Conservation (phyloP, 2,329 filamentous ascomycete species). For the Neoascochyta sp. region DNA sequence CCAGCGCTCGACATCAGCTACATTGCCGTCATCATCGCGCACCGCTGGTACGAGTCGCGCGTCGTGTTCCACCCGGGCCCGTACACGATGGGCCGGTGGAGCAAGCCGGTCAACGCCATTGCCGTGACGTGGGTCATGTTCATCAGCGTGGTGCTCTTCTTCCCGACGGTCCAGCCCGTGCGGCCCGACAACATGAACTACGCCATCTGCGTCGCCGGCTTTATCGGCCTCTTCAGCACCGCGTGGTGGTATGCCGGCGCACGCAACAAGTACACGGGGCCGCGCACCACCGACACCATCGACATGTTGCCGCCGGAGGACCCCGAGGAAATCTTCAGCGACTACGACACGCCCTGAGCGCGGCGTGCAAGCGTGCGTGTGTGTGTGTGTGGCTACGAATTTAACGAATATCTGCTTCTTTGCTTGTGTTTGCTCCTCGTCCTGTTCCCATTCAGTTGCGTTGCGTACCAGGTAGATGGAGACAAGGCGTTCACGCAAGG, state of each 20-base stretch:
- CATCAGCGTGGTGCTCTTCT: slow-evolving; percentile 59
- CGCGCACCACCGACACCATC: slow-evolving; percentile 54
- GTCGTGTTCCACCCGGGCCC: slow-evolving; percentile 56
- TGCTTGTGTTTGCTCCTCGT: too few relatives aligned
- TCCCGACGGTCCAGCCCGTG: slow-evolving; percentile 45
- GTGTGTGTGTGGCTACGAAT: too few relatives aligned
- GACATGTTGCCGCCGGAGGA: slow-evolving; percentile 42
- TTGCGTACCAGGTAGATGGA: too few relatives aligned
- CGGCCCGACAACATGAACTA: slow-evolving; percentile 49
- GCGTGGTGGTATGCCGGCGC: slow-evolving; percentile 45
- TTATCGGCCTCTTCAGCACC: slow-evolving; percentile 49
- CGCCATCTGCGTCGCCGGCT: slow-evolving; percentile 44
- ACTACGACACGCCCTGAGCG: slow-evolving; percentile 32
- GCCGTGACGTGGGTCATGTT: slow-evolving; percentile 61
- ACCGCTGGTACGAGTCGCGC: slow-evolving; percentile 51
- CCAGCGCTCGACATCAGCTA: slow-evolving; percentile 53
- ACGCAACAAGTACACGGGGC: slow-evolving; percentile 54
- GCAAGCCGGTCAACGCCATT: slow-evolving; percentile 53
- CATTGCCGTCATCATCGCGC: slow-evolving; percentile 58
- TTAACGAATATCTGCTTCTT: too few relatives aligned
- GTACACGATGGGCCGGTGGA: slow-evolving; percentile 56
- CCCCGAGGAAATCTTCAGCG: slow-evolving; percentile 37
- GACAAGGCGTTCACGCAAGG: too few relatives aligned
- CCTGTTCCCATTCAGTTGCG: too few relatives aligned
- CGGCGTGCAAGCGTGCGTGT: too few relatives aligned